phyloP scores from a whole-genome alignment of 2,329 filamentous ascomycete species.

The Hymenoscyphus infarciens region DNA sequence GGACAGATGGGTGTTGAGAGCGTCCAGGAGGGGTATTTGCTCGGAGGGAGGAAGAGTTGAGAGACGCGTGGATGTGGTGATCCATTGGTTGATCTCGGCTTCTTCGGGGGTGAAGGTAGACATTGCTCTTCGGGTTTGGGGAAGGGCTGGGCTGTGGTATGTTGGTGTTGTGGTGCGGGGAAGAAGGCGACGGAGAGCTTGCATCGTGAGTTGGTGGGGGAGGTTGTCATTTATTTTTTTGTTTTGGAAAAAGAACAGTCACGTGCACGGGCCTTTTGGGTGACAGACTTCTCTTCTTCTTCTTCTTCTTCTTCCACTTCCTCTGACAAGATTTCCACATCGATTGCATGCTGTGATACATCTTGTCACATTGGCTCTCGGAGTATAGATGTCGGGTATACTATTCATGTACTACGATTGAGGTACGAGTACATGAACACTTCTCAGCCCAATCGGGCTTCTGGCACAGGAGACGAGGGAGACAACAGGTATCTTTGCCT shows the following conservation, averaged over 20 bases:
- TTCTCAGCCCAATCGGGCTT: neutral
- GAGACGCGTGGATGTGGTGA: conserved; percentile 71
- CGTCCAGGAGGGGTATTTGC: conserved; percentile 63
- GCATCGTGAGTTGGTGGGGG: neutral
- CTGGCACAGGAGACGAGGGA: neutral
- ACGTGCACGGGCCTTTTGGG: neutral
- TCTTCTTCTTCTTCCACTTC: too few relatives aligned
- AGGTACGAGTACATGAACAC: neutral
- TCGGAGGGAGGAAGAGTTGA: conserved; percentile 53
- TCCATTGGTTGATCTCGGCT: conserved; percentile 86
- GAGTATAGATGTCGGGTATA: neutral
- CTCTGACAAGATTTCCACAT: neutral
- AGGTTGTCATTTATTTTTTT: neutral
- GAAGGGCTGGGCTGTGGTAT: neutral
- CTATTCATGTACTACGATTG: neutral
- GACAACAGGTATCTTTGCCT: neutral
- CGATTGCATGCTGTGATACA: neutral
- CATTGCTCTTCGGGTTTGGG: conserved; percentile 51
- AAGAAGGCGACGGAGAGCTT: neutral
- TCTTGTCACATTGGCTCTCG: neutral
- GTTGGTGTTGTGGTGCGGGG: neutral
- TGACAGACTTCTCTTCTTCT: too few relatives aligned
- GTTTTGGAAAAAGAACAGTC: neutral
- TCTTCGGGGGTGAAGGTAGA: conserved; percentile 76
- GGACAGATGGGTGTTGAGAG: conserved; percentile 82